These are phyloP conservation scores for Choiromyces venosus DNA, from an alignment of 495 filamentous ascomycete species.

Conservation along the genomic window DNA sequence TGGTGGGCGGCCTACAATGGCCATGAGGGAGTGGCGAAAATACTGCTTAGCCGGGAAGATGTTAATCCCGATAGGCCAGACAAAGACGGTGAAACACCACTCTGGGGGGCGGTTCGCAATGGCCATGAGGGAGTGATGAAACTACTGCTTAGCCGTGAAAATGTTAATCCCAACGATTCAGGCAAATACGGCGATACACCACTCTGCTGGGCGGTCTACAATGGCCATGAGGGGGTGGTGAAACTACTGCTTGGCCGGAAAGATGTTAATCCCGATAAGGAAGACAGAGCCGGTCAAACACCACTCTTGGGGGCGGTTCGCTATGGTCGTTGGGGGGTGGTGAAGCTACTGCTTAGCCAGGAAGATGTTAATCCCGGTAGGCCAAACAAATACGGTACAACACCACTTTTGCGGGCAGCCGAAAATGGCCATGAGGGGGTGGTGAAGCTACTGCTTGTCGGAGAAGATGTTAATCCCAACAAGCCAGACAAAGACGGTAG, in stretches of 20 bases:
- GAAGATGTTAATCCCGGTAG: neutral
- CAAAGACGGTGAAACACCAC: neutral
- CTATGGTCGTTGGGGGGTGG: accelerated
- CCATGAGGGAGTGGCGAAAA: neutral
- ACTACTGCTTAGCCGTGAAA: neutral
- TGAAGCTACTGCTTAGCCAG: neutral
- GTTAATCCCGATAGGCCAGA: neutral
- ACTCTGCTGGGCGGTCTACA: neutral
- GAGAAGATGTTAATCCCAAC: neutral
- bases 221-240: neutral
- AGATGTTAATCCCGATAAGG: neutral
- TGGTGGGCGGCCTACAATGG: neutral
- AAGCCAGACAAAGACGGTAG: neutral
- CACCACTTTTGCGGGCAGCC: neutral
- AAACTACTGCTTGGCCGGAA: neutral
- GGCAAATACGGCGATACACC: neutral
- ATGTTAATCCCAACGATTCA: neutral
- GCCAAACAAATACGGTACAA: neutral
- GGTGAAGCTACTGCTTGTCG: neutral
- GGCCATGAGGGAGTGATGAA: neutral
- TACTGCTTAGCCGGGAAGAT: neutral
- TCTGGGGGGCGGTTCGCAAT: neutral
- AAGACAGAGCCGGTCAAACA: too few relatives aligned
- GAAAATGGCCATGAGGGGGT: neutral
- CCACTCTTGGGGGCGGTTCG: neutral